Percentiles rank a stretch among this genome's conserved stretches.
phyloP scores from a whole-genome alignment of 2,329 filamentous ascomycete species.

The Gnomoniopsis smithogilvyi region DNA sequence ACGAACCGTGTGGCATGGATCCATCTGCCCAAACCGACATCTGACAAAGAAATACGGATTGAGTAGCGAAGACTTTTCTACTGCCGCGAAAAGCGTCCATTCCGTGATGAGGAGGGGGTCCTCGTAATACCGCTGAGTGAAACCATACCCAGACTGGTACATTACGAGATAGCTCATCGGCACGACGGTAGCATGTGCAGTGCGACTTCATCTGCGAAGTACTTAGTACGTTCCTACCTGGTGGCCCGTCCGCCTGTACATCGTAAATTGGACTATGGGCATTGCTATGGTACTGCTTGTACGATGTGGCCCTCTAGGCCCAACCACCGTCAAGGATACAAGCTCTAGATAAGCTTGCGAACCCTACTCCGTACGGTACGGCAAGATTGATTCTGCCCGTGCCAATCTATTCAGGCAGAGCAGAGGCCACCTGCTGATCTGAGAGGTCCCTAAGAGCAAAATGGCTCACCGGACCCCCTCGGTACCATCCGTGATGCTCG shows the following conservation, averaged over 20 bases:
- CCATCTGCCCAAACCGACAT: neutral
- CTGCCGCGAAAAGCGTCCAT: neutral
- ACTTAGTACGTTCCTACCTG: neutral
- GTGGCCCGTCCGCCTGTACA: too few relatives aligned
- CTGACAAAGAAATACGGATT: conserved; percentile 1
- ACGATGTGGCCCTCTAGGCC: neutral
- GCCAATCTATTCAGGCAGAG: neutral
- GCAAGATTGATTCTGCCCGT: neutral
- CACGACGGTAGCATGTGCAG: neutral
- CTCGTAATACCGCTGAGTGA: conserved; percentile 8
- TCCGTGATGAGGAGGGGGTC: neutral
- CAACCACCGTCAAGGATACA: conserved; percentile 1
- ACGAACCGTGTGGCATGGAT: conserved; percentile 10
- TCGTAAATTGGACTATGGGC: too few relatives aligned
- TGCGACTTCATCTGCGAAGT: neutral
- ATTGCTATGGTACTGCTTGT: neutral
- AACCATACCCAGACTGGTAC: neutral
- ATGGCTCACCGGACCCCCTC: neutral
- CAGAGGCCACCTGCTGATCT: neutral
- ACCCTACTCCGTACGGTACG: neutral
- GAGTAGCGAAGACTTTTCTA: neutral
- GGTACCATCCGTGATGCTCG: neutral
- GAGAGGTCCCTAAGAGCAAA: neutral
- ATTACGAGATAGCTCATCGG: neutral
- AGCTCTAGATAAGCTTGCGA: conserved; percentile 12